Base-by-base conservation (phyloP, 2,329 filamentous ascomycete species). In the Scedosporium boydii region DNA sequence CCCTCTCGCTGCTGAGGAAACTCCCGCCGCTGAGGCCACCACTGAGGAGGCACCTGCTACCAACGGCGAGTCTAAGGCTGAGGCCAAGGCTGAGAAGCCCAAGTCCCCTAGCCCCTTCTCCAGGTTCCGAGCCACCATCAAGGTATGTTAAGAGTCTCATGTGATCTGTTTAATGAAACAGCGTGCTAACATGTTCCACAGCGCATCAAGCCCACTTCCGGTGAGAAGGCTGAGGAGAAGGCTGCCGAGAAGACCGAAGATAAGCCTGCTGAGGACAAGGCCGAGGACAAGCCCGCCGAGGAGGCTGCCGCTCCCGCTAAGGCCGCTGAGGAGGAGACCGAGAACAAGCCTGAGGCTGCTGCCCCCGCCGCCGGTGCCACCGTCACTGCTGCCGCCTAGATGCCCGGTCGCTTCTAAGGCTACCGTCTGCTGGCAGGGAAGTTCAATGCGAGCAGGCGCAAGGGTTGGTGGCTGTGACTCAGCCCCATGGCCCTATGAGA, bases 51-150 rank as follows among this genome's bases (percentile, higher is more conserved):
- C 73, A 60, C 74, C 75, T 66, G 71, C 69, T 64, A 76, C 76
- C 68, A 80, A 79, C 66, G 78, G 78, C 64, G 85, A 87, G 76
- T 67, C 77, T 62, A 84, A 84, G 75, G 85, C 85, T 76, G 83
- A 84, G 65, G 73, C 81, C 68, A 92, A 91, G 86, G 75, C 75
- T 58, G 82, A 85, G 76, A 96, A 96, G 89, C 90, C 91, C 75
- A 78, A 80, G 76, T 62, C 67, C 44, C 67, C 68, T 65, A 80
- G 80, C 66, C 78, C 78, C 63, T 86, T 86, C 80, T 85, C 82
- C 63, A 85, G 85, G 80, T 75, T 86, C 70, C 80, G 80, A 69
- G 79, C 79, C 69, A 83, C 81, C 66, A 82, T 83, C 76, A 82
- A 81, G 73, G 69, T 51, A 58, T 55, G 63, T 29, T 21, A 23